Evolutionary conservation across 257 asterid genomes (phyloP), one percentile per base, ranked within the genome.

Genomic region (Gentiana macrophylla): DNA sequence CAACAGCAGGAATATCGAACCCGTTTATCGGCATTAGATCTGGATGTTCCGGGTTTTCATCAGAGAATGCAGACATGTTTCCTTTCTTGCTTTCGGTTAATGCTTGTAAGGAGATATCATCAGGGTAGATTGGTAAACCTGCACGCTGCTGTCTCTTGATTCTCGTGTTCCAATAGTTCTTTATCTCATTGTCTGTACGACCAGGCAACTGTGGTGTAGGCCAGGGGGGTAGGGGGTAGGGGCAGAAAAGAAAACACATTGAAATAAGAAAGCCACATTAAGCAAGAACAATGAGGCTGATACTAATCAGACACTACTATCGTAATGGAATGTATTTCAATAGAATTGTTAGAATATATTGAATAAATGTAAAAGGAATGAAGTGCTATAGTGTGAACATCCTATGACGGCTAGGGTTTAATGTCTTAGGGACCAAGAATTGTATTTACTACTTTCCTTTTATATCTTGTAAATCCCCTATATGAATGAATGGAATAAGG

Each of bases 141-240:
- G 84, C 89, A 59, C 94, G 97, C 53, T 79, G 91, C 55, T 63
- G 72, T 72, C 94, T 77, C 81, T 85, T 89, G 58, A 80, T 74
- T 70, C 95, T 72, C 43, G 97, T 83, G 67, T 89, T 89, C 97
- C 97, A 88, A 59, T 64, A 88, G 83, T 84, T 88, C 55, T 88
- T 88, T 47, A 88, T 84, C 81, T 88, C 96, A 48, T 89, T 89
- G 71, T 85, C 95, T n/a, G 97, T 85, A 60, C 95, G 94, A 37
- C 97, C 95, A 51, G 97, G 97, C 80, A 89, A 74, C 97, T 89
- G 75, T 61, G 57, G 52, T 24, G 24, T 24, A 24, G 24, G 24
- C 24, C 24, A 24, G 24, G 24, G 24, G 24, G 24, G 24, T 24
- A 24, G 24, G 24, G 24, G 24, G 24, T 24, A 24, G 24, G 24